These are phyloP conservation scores for Rhizopogon vesiculosus DNA, from an alignment of 768 basidiomycete genomes.

Conservation along the genomic window DNA sequence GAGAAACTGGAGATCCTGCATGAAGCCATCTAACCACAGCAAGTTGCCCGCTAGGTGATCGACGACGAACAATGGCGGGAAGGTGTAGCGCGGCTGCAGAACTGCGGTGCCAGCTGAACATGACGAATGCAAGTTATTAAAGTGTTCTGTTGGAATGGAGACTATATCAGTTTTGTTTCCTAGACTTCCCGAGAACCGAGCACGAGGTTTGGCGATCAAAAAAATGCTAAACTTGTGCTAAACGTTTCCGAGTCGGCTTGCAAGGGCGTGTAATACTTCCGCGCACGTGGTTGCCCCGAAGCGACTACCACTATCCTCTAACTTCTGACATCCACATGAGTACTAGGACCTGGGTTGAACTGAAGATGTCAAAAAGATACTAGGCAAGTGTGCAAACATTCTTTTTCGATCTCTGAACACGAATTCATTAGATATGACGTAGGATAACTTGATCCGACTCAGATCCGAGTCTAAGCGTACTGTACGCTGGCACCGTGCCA, in stretches of 20 bases:
- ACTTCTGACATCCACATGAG: too few species aligned
- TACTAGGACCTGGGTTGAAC: too few species aligned
- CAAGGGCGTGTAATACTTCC: too few species aligned
- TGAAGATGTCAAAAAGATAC: too few species aligned
- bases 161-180: neutral
- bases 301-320: too few species aligned
- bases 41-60: neutral
- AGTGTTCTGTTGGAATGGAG: neutral
- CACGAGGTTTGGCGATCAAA: too few species aligned
- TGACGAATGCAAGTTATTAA: neutral
- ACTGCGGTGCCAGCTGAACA: neutral
- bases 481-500: neutral
- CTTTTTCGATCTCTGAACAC: neutral
- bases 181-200: too few species aligned
- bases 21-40: slow-evolving; percentile 12
- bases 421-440: neutral
- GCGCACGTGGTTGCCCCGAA: too few species aligned
- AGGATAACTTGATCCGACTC: too few species aligned
- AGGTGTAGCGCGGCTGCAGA: neutral
- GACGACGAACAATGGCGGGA: neutral
- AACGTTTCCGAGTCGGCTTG: too few species aligned
- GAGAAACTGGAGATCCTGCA: neutral
- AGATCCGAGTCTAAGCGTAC: neutral
- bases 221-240: too few species aligned
- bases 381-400: neutral